Base-by-base conservation (phyloP, 352 stramenopile species). In the Phytophthora megakarya region DNA sequence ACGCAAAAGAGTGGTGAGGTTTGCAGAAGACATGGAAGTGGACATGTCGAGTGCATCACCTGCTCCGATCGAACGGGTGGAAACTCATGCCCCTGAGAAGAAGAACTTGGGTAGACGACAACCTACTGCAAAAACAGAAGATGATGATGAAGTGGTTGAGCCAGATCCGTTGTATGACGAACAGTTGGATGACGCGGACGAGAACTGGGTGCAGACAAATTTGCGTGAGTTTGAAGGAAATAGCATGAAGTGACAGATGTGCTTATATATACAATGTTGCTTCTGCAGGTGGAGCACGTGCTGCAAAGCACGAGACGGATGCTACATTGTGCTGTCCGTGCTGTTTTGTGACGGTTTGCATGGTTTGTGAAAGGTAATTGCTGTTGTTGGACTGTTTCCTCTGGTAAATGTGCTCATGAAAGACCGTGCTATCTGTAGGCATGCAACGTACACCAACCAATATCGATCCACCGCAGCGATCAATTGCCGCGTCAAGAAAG, bases 271-370 rank as follows among this genome's bases (percentile, higher is more conserved):
- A n/a, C n/a, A 6, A 46, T 50, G 21, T 38, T 56, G 18, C 54
- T 48, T 63, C 18, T 67, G 35, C 37, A 75, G 49, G 46, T 59
- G 53, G 47, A 30, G 28, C 33, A 30, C 26, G 30, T n/a, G 30
- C 43, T 32, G 26, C 30, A 15, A 57, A 55, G 10, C 22, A 21
- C 0, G 63, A 65, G 49, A 86, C 76, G 1, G 83, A 92, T 58
- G 85, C 79, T 1, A 81, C 67, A 26, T 67, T 94, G 6, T 89
- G 81, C 37, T 94, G 85, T 59, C 85, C 85, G 21, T 94, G 83
- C 58, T 94, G 85, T 65, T 94, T 94, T 54, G 51, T 94, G 28
- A 90, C 78, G 0, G 80, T 94, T 16, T 94, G 81, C 44, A 88
- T 92, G 73, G 67, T 77, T 43, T 91, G 83, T 56, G 64, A 94